Evolutionary conservation across 805 yeast genomes (phyloP), one percentile per base, ranked within the genome.

Genomic region (Diddensiella caesifluorescens): DNA sequence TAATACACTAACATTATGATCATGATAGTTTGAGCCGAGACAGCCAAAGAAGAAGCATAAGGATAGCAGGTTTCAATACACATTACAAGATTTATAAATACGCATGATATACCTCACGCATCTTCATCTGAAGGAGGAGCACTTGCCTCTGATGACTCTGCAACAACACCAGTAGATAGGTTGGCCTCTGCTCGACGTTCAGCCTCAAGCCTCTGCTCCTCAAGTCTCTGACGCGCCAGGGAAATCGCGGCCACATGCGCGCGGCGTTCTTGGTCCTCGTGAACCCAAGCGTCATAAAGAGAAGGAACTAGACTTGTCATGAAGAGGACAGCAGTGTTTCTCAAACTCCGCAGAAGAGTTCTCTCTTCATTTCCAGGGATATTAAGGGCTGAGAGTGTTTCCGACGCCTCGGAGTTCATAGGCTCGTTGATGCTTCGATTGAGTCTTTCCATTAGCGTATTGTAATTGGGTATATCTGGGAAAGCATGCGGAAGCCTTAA

Each of bases 181-280:
- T n/a, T n/a, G n/a, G n/a, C n/a, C n/a, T n/a, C n/a, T n/a, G n/a
- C n/a, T n/a, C n/a, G n/a, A n/a, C n/a, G n/a, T n/a, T n/a, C n/a
- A n/a, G 47, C 32, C 63, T 62, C 1, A 85, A 83, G 54, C 83
- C 41, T 12, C 5, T 18, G 41, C 22, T 43, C 36, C 5, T 38
- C 29, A 9, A 22, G 15, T 27, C 26, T 19, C 15, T 35, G 19
- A n/a, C 37, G 22, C 6, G 34, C 34, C 20, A 26, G 23, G 16
- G 36, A 25, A 12, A 21, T 20, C 4, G 27, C 20, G 5, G 34
- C 22, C 4, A 32, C 39, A 5, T 21, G 25, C 26, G 15, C 25
- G 21, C 38, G 15, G 25, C 42, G 16, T 16, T 39, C 38, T 15
- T 15, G 12, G 23, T 38, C 44, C 22, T 48, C 52, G 5, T 34